Evolutionary conservation across 163 green algal genomes (phyloP), one percentile per base, ranked within the genome.

Genomic region (Scenedesmus sp.): DNA sequence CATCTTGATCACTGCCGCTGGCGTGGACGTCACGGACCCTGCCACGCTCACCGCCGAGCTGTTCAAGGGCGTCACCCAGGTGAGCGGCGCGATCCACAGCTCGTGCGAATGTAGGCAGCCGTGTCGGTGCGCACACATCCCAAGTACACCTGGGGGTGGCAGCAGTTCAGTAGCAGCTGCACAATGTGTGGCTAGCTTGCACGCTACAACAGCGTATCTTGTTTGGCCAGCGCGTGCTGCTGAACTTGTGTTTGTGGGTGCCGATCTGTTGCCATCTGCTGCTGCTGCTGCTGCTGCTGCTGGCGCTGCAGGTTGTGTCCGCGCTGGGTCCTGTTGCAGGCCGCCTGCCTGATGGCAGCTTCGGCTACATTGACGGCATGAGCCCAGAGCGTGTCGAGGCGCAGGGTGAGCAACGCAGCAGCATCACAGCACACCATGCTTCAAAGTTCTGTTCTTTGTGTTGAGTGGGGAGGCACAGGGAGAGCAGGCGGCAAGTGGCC

Each of bases 31-130:
- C 56, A 97, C 96, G 13, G 84, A 95, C 20, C 43, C 92, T 30
- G 92, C 93, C 4, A 96, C 93, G 0, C 90, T 98, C 0, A 93
- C 53, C 35, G 40, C 91, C 0, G 93, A 94, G 30, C 91, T 99
- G 33, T 99, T 98, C 93, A 49, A 94, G 78, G 97, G 97, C 15
- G 97, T 98, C 0, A 94, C 92, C 5, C 96, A 98, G 93, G 94
- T 94, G 73, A 13, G 90, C 7, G 33, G 5, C 15, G 26, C 4
- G 10, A 16, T 40, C 15, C 65, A 76, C 73, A 81, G 26, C 26
- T 5, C 24, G 24, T 81, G 70, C 16, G 16, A 42, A 49, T 81
- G 70, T 15, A 4, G 12, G 68, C 68, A 79, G 56, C 56, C 56
- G 56, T 56, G n/a, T n/a, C 20, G 20, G 24, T 61, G 51, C 51